Evolutionary conservation across 1,284 basidiomycete species (phyloP).

Genomic region (Lentinula novae-zelandiae): DNA sequence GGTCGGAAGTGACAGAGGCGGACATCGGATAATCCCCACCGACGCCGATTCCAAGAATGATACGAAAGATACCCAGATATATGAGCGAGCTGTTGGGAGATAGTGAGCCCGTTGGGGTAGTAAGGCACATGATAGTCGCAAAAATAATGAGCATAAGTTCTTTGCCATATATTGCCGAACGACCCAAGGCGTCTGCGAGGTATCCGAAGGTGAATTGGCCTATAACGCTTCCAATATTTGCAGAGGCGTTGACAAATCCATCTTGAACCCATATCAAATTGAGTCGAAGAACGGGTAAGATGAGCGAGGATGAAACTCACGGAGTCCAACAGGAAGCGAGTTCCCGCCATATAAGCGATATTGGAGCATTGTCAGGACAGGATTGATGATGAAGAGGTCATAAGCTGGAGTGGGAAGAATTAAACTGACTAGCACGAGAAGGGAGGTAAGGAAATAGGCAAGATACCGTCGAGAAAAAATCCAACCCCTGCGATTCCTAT

Average conservation of each 20-base stretch:
- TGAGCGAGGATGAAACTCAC: background rate
- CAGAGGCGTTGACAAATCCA: slow-evolving; percentile 64
- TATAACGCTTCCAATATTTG: slow-evolving; percentile 73
- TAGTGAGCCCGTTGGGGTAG: slow-evolving; percentile 35
- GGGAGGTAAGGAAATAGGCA: background rate
- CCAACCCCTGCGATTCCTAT: slow-evolving; percentile 34
- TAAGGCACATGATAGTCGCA: slow-evolving; percentile 55
- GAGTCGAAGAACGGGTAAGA: background rate
- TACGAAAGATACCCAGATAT: slow-evolving; percentile 64
- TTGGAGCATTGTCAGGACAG: slow-evolving; percentile 74
- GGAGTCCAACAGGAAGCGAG: slow-evolving; percentile 49
- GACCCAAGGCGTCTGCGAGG: slow-evolving; percentile 64
- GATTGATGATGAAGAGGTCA: slow-evolving; percentile 78
- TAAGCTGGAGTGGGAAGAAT: slow-evolving; percentile 61
- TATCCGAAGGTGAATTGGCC: slow-evolving; percentile 72
- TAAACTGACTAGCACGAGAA: slow-evolving; percentile 21
- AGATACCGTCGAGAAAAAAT: slow-evolving; percentile 65
- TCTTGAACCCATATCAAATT: slow-evolving; percentile 19
- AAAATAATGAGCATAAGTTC: slow-evolving; percentile 78
- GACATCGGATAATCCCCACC: slow-evolving; percentile 86
- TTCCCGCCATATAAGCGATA: slow-evolving; percentile 61
- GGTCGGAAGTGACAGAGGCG: slow-evolving; percentile 67
- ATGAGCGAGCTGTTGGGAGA: slow-evolving; percentile 46
- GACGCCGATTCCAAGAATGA: slow-evolving; percentile 71
- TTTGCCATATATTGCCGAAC: slow-evolving; percentile 72